Base-by-base conservation (phyloP, 306 rosid genomes). In the Gastrolobium villosum region DNA sequence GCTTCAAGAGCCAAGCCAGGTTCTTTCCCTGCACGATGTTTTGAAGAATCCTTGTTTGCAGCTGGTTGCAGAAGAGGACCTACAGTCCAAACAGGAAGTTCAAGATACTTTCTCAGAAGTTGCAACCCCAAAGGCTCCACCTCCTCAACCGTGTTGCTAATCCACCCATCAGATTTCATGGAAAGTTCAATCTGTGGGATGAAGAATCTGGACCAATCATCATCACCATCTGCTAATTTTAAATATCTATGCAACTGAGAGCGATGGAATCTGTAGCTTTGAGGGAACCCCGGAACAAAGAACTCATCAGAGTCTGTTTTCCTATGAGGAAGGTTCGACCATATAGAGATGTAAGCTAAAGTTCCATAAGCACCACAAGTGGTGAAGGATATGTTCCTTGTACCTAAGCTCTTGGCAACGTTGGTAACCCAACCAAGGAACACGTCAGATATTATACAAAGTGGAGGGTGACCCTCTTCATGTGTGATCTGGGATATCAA, bases 291-390 rank as follows among this genome's bases (percentile, higher is more conserved):
- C 1, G 90, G 90, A 15, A 83, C 48, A 20, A 31, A 32, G 32
- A 91, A 91, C 84, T 87, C 88, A 1, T 86, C 87, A 6, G 85
- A 76, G 28, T 80, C 79, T 1, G 86, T 74, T 6, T 70, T 68
- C 0, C 80, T 86, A 9, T 89, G 95, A 2, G 96, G 97, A 26
- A 90, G 92, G 56, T 89, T 81, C n/a, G 77, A 52, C 92, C 94
- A 92, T 1, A 87, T 2, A 3, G 97, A 92, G 35, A 82, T 3
- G 32, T 83, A 89, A n/a, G 92, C 90, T 57, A 90, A 6, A 32
- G 94, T 74, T 62, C 97, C 97, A 60, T 90, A 90, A 41, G 92
- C 96, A 28, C 97, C 94, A 64, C 89, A 67, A 15, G 96, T 90
- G 14, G 90, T 50, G 88, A 90, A 93, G 7, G 63, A 4, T 28